Evolutionary conservation across 306 rosid species (phyloP).

Genomic region (Glycine tomentella): DNA sequence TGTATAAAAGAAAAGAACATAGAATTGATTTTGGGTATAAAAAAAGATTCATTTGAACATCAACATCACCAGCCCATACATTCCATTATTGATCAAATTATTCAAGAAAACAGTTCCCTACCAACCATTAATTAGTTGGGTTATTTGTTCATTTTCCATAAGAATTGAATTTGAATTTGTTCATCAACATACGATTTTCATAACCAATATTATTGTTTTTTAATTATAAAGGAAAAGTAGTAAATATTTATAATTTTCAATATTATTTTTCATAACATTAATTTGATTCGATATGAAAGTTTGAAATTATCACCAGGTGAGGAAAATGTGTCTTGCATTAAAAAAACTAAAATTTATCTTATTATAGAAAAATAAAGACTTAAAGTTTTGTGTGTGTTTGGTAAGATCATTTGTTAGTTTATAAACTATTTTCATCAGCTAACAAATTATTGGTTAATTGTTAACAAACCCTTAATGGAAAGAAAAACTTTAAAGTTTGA

Average conservation of each 20-base stretch:
- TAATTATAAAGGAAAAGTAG: background rate
- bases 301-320: too few relatives aligned
- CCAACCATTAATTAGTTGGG: background rate
- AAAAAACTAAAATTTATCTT: too few relatives aligned
- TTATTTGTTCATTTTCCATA: background rate
- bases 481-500: too few relatives aligned
- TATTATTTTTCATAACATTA: too few relatives aligned
- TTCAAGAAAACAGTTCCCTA: background rate
- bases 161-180: background rate
- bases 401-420: too few relatives aligned
- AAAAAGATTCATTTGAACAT: constrained; percentile 18
- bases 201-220: background rate
- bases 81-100: constrained; percentile 14
- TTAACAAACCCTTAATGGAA: too few relatives aligned
- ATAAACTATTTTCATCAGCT: too few relatives aligned
- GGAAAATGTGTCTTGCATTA: too few relatives aligned
- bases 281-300: too few relatives aligned
- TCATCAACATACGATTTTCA: background rate
- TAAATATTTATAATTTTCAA: background rate
- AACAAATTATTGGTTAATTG: too few relatives aligned
- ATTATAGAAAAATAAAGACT: too few relatives aligned
- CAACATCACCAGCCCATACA: background rate
- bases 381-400: too few relatives aligned
- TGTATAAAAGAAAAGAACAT: constrained; percentile 14
- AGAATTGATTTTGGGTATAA: background rate